phyloP scores from a whole-genome alignment of 306 rosid genomes.

The Rosa lucieae region DNA sequence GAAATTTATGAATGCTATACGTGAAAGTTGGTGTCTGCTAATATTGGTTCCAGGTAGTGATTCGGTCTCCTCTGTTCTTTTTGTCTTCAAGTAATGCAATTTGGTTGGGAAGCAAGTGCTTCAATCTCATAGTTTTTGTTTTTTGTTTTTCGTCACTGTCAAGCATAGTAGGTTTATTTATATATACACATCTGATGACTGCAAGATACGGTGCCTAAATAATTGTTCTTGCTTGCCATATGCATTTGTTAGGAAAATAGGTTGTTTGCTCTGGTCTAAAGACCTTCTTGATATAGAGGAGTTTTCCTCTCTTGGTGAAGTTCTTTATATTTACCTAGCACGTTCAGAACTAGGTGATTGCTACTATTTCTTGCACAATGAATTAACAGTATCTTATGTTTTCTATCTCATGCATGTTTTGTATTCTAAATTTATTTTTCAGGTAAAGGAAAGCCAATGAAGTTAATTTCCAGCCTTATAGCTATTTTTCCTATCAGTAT shows the following conservation, averaged over 20 bases:
- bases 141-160: too few relatives aligned
- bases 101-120: too few relatives aligned
- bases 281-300: slow-evolving; percentile 23
- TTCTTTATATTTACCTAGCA: slow-evolving; percentile 27
- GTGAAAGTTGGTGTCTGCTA: too few relatives aligned
- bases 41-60: too few relatives aligned
- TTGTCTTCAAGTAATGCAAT: too few relatives aligned
- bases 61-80: too few relatives aligned
- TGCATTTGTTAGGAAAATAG: slow-evolving; percentile 13
- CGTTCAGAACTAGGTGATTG: slow-evolving; percentile 39
- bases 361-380: background rate
- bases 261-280: slow-evolving; percentile 33
- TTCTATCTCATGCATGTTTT: too few relatives aligned
- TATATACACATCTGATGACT: background rate
- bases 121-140: too few relatives aligned
- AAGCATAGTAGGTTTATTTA: too few relatives aligned
- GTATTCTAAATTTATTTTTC: background rate
- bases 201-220: too few relatives aligned
- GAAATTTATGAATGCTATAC: too few relatives aligned
- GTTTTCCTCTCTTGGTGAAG: slow-evolving; percentile 7
- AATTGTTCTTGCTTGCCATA: slow-evolving; percentile 26
- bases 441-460: slow-evolving; percentile 4
- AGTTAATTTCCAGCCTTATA: slow-evolving; percentile 10
- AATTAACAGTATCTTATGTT: too few relatives aligned
- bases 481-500: background rate